Conservation (phyloP, 306 rosid genomes). For the Fragaria iinumae region DNA sequence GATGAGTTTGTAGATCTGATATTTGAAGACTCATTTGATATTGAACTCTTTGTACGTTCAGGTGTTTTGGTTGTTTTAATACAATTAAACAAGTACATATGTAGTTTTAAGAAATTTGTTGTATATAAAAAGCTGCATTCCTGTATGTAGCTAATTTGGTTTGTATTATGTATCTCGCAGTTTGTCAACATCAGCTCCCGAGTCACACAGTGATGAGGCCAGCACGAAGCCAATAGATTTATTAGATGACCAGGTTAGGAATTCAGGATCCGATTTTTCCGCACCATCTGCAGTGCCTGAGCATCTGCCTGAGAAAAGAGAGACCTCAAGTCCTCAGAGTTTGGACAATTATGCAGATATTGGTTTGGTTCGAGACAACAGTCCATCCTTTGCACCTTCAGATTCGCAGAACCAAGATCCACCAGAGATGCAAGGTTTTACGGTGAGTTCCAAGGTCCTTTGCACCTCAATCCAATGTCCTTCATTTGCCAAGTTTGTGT, state of each 20-base stretch:
- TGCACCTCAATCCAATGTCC: not conserved
- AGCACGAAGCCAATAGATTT: conserved; percentile 55
- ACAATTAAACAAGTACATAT: not conserved
- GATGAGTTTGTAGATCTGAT: not conserved
- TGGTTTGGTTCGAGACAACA: conserved; percentile 63
- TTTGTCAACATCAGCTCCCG: conserved; percentile 51
- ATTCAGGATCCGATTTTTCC: conserved; percentile 58
- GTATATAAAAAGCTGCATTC: not conserved
- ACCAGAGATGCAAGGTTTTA: conserved; percentile 75
- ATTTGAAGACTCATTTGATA: not conserved
- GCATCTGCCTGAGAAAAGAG: conserved; percentile 60
- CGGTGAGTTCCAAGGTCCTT: conserved; percentile 49
- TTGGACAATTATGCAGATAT: conserved; percentile 65
- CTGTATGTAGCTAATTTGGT: not conserved
- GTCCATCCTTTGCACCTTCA: conserved; percentile 63
- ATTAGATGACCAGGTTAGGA: conserved; percentile 50
- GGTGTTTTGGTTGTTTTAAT: not conserved
- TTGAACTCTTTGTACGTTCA: not conserved
- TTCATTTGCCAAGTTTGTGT: not conserved
- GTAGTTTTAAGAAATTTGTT: not conserved
- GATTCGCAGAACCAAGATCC: conserved; percentile 69
- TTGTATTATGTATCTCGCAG: conserved; percentile 35
- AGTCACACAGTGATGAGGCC: conserved; percentile 56
- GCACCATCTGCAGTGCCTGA: conserved; percentile 57
- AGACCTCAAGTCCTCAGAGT: conserved; percentile 59